These are phyloP conservation scores for Mitragyna speciosa DNA, from an alignment of 257 asterid species.

Conservation along the genomic window DNA sequence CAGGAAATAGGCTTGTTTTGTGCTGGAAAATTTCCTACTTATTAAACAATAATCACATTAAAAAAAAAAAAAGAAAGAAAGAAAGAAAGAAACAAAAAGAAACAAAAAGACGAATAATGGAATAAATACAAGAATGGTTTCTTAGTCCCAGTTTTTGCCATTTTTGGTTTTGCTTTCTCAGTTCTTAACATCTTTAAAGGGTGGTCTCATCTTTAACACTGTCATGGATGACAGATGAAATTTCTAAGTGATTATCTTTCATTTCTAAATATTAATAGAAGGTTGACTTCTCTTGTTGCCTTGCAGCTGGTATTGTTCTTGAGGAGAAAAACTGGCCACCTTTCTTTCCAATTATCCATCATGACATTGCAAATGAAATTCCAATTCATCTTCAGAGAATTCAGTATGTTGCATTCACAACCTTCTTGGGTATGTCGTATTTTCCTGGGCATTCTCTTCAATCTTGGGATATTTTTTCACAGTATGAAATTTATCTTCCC, in stretches of 20 bases:
- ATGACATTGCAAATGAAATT: conserved; percentile 87
- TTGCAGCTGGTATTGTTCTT: conserved; percentile 65
- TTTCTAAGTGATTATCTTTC: background rate
- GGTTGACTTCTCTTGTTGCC: conserved; percentile 25
- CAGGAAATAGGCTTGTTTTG: background rate
- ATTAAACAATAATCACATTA: background rate
- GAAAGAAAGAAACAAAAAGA: too few species aligned
- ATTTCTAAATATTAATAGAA: background rate
- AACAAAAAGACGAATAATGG: too few species aligned
- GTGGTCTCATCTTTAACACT: background rate
- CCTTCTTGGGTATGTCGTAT: conserved; percentile 69
- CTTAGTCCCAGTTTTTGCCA: background rate
- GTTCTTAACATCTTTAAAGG: background rate
- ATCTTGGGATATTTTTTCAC: background rate
- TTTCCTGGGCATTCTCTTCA: background rate
- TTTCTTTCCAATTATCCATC: conserved; percentile 92
- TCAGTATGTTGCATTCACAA: conserved; percentile 90
- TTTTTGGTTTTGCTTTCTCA: background rate
- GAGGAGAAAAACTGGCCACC: conserved; percentile 98
- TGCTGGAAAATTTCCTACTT: background rate
- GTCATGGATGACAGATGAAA: background rate
- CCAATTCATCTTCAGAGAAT: conserved; percentile 91
- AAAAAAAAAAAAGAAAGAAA: background rate
- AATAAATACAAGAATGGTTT: background rate
- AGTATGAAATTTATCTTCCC: background rate